These are phyloP conservation scores for Lathyrus aphaca DNA, from an alignment of 306 rosid species.

Conservation along the genomic window DNA sequence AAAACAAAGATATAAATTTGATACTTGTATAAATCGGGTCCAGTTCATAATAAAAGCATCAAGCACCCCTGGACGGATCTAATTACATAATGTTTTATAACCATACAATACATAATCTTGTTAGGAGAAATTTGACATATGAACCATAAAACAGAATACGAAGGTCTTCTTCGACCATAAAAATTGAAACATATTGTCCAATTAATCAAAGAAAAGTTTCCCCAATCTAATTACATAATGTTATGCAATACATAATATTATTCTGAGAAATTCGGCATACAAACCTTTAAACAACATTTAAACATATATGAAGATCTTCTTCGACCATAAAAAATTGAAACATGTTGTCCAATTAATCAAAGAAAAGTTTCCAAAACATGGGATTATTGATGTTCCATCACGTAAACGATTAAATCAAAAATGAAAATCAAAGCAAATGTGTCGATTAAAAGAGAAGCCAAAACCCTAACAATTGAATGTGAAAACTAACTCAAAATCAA, in stretches of 20 bases:
- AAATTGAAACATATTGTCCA: not conserved
- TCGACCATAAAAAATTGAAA: not conserved
- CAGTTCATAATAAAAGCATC: not conserved
- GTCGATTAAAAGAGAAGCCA: not conserved
- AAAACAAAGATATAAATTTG: not conserved
- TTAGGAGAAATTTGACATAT: not conserved
- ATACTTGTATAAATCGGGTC: not conserved
- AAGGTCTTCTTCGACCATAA: not conserved
- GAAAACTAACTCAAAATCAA: too few relatives aligned
- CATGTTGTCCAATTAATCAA: not conserved
- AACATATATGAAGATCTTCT: not conserved
- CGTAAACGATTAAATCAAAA: not conserved
- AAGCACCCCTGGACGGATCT: not conserved
- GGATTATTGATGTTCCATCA: not conserved
- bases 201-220: not conserved
- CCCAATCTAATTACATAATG: not conserved
- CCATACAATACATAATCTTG: not conserved
- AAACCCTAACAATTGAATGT: not conserved
- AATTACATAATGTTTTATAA: too few relatives aligned
- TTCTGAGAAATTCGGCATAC: not conserved
- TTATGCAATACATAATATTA: not conserved
- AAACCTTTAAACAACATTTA: not conserved
- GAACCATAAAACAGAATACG: not conserved
- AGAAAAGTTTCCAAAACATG: not conserved
- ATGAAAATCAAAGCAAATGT: not conserved